Percentiles rank a stretch among this genome's conserved stretches.
These are phyloP conservation scores for Lathyrus sativus DNA, from an alignment of 306 rosid species.

Conservation along the genomic window DNA sequence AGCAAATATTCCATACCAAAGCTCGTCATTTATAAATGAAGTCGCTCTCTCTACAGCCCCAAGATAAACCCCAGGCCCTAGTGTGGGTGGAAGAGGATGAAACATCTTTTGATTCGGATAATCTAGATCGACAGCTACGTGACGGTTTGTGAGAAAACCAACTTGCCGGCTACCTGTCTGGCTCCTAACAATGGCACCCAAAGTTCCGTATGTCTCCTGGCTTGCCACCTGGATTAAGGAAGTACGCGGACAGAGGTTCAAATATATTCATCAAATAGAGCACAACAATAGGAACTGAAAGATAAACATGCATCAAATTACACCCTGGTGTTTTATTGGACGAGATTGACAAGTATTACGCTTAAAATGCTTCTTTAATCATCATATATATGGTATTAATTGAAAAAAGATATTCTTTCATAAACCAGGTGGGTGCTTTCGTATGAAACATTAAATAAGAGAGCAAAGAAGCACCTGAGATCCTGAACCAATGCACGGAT, in stretches of 20 bases:
- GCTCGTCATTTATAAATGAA: slow-evolving; percentile 95
- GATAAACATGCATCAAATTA: slow-evolving; percentile 4
- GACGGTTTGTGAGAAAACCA: slow-evolving; percentile 98
- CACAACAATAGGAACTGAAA: slow-evolving; percentile 14
- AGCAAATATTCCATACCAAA: slow-evolving; percentile 98
- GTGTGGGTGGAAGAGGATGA: slow-evolving; percentile 95
- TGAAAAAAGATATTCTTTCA: slow-evolving; percentile 5
- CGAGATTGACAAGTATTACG: slow-evolving; percentile 6
- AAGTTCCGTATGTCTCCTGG: slow-evolving; percentile 97
- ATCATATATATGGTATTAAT: too few relatives aligned
- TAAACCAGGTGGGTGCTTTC: slow-evolving; percentile 5
- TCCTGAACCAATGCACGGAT: slow-evolving; percentile 91
- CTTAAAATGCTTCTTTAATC: slow-evolving; percentile 18
- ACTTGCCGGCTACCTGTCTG: slow-evolving; percentile 92
- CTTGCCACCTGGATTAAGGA: slow-evolving; percentile 75
- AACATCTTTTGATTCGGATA: slow-evolving; percentile 99
- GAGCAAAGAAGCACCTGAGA: slow-evolving; percentile 73
- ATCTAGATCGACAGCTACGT: slow-evolving; percentile 94
- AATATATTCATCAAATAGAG: slow-evolving; percentile 28
- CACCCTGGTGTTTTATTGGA: neutral
- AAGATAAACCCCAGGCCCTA: slow-evolving; percentile 99
- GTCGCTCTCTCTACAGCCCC: slow-evolving; percentile 99
- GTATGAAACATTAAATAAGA: slow-evolving; percentile 24
- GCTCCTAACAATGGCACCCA: slow-evolving; percentile 97
- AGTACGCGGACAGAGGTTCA: slow-evolving; percentile 23